Evolutionary conservation across 345 rosid genomes (phyloP).

Genomic region (Eutrema japonicum): DNA sequence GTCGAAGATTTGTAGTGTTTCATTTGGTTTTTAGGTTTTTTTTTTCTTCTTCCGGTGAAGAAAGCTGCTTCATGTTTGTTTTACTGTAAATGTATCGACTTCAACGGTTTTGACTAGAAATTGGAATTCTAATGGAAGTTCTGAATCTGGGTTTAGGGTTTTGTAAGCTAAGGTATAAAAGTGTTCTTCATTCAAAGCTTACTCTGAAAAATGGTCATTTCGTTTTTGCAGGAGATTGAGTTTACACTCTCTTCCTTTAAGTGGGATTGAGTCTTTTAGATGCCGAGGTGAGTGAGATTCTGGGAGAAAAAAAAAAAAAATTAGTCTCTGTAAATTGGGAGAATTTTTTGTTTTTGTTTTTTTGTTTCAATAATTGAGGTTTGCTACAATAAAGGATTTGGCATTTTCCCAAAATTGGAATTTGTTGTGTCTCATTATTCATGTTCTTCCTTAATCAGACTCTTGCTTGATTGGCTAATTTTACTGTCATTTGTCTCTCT

Average conservation of each 20-base stretch:
- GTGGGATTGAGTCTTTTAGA: constrained; percentile 36
- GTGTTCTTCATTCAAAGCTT: background rate
- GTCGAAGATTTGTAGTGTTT: background rate
- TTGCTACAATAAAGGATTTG: constrained; percentile 8
- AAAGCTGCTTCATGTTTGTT: background rate
- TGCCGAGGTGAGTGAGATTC: constrained; percentile 22
- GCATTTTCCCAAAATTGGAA: background rate
- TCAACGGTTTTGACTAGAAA: constrained; percentile 3
- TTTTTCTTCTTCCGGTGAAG: background rate
- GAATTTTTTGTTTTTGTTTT: background rate
- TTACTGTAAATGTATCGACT: background rate
- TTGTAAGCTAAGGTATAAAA: too few species aligned
- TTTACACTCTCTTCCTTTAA: constrained; percentile 27
- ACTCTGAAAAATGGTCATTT: background rate
- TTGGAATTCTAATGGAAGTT: background rate
- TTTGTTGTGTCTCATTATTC: background rate
- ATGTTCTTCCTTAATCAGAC: background rate
- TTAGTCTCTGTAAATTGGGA: background rate
- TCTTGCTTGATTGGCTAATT: background rate
- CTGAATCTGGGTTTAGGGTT: constrained; percentile 25
- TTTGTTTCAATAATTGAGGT: background rate
- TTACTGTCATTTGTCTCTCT: constrained; percentile 15
- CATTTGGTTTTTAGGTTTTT: background rate
- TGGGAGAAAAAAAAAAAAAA: too few species aligned
- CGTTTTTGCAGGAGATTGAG: constrained; percentile 35